Evolutionary conservation across 306 rosid species (phyloP).

Genomic region (Quercus cerris): DNA sequence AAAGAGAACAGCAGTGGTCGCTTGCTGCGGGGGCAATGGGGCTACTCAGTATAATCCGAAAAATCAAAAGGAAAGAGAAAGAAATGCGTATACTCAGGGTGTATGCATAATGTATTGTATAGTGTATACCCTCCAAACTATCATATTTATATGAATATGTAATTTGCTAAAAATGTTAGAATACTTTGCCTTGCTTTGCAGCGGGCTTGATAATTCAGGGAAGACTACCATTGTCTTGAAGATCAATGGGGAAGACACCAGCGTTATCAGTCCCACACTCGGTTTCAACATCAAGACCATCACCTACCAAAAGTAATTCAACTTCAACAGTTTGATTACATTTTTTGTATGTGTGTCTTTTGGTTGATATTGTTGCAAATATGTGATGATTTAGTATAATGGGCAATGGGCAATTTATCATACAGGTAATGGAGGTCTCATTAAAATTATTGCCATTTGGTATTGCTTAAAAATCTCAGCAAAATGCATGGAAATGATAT

Average conservation of each 20-base stretch:
- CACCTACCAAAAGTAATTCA: conserved; percentile 59
- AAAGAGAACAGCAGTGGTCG: too few relatives aligned
- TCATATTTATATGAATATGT: neutral
- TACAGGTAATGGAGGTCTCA: neutral
- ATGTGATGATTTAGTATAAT: neutral
- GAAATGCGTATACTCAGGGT: conserved; percentile 93
- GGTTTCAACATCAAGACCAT: conserved; percentile 98
- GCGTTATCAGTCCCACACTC: conserved; percentile 89
- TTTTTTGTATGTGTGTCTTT: neutral
- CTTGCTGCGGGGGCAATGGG: conserved; percentile 43
- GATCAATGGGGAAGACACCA: conserved; percentile 92
- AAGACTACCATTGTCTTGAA: conserved; percentile 86
- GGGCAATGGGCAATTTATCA: neutral
- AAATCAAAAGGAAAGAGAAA: conserved; percentile 85
- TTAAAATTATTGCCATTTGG: too few relatives aligned
- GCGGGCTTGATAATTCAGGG: conserved; percentile 93
- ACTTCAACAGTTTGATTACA: too few relatives aligned
- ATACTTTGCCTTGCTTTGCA: conserved; percentile 18
- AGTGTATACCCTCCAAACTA: too few relatives aligned
- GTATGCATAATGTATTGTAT: conserved; percentile 31
- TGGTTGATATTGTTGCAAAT: neutral
- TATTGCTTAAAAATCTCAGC: neutral
- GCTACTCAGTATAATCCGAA: conserved; percentile 73
- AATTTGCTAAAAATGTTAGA: neutral
- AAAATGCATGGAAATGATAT: neutral